Conservation (phyloP, 306 rosid species). For the Vigna hirtella region DNA sequence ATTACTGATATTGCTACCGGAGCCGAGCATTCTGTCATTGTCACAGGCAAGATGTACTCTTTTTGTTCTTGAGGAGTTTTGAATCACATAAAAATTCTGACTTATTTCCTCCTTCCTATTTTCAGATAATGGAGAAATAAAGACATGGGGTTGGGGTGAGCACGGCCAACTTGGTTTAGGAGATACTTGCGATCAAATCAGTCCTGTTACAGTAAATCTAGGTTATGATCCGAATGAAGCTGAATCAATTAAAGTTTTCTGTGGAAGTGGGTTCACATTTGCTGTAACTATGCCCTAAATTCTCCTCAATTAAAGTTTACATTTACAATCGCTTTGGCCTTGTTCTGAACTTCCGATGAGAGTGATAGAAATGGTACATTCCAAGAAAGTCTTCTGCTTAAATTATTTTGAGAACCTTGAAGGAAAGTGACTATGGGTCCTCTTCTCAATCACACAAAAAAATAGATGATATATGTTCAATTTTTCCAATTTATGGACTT, state of each 20-base stretch:
- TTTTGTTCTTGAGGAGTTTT: not conserved
- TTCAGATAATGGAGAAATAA: conserved; percentile 66
- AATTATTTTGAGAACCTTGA: conserved; percentile 18
- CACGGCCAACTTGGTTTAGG: conserved; percentile 98
- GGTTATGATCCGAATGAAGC: conserved; percentile 42
- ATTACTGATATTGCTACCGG: conserved; percentile 73
- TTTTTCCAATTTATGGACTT: not conserved
- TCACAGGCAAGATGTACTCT: conserved; percentile 63
- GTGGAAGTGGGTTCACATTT: conserved; percentile 93
- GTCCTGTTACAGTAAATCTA: conserved; percentile 60
- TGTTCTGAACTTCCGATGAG: conserved; percentile 26
- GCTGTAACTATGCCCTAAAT: conserved; percentile 49
- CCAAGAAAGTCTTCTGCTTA: conserved; percentile 18
- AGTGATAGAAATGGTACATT: not conserved
- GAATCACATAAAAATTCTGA: conserved; percentile 20
- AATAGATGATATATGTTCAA: not conserved
- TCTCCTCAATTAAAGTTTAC: conserved; percentile 21
- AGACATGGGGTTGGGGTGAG: conserved; percentile 99
- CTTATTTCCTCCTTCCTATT: conserved; percentile 1
- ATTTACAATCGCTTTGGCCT: conserved; percentile 8
- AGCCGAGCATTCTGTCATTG: conserved; percentile 80
- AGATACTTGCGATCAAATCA: conserved; percentile 58
- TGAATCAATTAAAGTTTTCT: conserved; percentile 55
- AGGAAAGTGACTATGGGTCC: not conserved
- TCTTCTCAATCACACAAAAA: not conserved